Conservation (phyloP, 768 basidiomycete genomes). For the Tylopilus plumbeoviolaceoides region DNA sequence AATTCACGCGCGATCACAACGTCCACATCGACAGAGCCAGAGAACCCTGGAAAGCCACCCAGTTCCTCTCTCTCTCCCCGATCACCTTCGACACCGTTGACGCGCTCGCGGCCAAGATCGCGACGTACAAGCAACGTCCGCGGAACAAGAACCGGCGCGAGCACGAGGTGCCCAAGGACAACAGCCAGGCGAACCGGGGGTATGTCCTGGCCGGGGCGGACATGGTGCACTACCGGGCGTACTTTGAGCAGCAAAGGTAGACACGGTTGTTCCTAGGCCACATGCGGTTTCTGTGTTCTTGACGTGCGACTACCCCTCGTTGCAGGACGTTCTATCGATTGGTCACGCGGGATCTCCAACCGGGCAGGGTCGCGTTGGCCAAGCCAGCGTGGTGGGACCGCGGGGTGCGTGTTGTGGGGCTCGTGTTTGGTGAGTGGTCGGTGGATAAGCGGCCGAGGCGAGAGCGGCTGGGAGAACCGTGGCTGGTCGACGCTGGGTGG, state of each 20-base stretch:
- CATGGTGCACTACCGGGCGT: conserved; percentile 29
- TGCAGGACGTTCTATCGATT: conserved; percentile 33
- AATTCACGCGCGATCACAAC: conserved; percentile 28
- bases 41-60: conserved; percentile 8
- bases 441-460: conserved; percentile 30
- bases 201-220: conserved; percentile 26
- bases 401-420: conserved; percentile 31
- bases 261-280: background rate
- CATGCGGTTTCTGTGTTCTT: background rate
- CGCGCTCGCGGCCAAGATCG: conserved; percentile 37
- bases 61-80: conserved; percentile 47
- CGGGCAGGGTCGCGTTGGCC: conserved; percentile 32
- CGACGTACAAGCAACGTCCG: conserved; percentile 35
- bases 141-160: conserved; percentile 30
- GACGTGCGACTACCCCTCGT: background rate
- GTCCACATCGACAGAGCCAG: background rate
- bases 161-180: conserved; percentile 23
- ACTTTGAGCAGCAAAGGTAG: conserved; percentile 46
- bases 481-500: conserved; percentile 37
- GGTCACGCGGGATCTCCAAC: conserved; percentile 17
- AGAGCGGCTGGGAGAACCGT: conserved; percentile 31
- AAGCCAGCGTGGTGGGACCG: conserved; percentile 30
- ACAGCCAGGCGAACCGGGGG: conserved; percentile 41
- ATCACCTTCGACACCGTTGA: conserved; percentile 35
- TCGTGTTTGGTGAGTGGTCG: conserved; percentile 34